Conservation (phyloP, 164 flowering plant species). For the Chloranthus sessilifolius region DNA sequence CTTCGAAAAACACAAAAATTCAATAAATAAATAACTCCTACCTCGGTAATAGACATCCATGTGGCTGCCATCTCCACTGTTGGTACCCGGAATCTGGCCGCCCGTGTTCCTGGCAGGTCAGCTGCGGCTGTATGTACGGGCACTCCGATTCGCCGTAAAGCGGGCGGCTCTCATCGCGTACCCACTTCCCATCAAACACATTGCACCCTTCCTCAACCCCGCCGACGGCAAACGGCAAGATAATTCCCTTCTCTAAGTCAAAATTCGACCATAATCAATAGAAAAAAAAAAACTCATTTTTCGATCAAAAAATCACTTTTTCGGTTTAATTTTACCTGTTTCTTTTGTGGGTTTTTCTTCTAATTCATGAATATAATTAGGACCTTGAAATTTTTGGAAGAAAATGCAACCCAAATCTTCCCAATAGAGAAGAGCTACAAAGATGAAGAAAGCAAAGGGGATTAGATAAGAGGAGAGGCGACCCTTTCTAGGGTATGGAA, state of each 20-base stretch:
- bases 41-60: constrained; percentile 72
- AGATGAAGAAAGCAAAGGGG: constrained; percentile 53
- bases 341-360: constrained; percentile 6
- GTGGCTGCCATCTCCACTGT: constrained; percentile 88
- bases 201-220: constrained; percentile 47
- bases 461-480: constrained; percentile 57
- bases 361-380: constrained; percentile 3
- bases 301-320: not conserved
- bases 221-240: constrained; percentile 49
- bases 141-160: constrained; percentile 67
- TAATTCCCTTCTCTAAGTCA: constrained; percentile 1
- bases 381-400: constrained; percentile 16
- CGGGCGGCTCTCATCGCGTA: constrained; percentile 62
- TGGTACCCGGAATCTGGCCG: constrained; percentile 74
- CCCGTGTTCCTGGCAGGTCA: constrained; percentile 83
- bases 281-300: not conserved
- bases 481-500: constrained; percentile 27
- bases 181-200: constrained; percentile 73
- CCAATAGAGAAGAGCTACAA: constrained; percentile 55
- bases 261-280: not conserved
- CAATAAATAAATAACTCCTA: constrained; percentile 10
- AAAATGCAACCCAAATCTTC: constrained; percentile 49
- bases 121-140: constrained; percentile 90
- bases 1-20: too few relatives aligned
- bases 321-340: constrained; percentile 29